These are phyloP conservation scores for Tetraselmis chui DNA, from an alignment of 139 green algal genomes.

Conservation along the genomic window DNA sequence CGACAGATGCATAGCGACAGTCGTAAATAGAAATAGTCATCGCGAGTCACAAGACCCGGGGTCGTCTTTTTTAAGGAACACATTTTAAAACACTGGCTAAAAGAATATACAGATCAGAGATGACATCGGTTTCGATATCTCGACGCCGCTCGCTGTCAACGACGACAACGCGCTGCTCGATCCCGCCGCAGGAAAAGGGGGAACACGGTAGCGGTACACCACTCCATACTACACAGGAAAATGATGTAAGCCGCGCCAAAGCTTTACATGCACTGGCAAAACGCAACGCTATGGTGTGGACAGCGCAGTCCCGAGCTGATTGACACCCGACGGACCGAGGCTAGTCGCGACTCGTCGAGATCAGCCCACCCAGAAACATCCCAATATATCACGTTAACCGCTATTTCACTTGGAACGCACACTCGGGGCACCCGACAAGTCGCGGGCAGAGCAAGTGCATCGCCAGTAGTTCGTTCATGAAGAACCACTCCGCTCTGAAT, in stretches of 20 bases:
- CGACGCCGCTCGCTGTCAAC: background rate
- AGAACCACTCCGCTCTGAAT: background rate
- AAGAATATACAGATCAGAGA: too few species aligned
- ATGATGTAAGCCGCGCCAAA: background rate
- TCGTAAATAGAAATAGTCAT: too few species aligned
- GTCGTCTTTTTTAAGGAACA: too few species aligned
- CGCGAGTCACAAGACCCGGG: too few species aligned
- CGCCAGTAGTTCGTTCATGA: background rate
- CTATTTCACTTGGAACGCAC: background rate
- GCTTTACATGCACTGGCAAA: background rate
- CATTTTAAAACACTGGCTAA: too few species aligned
- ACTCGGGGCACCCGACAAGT: too few species aligned
- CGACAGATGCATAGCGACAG: background rate
- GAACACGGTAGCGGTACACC: too few species aligned
- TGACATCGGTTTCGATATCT: too few species aligned
- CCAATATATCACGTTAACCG: background rate
- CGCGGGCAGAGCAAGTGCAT: too few species aligned
- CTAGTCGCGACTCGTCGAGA: background rate
- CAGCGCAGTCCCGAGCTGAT: background rate
- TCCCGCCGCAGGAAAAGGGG: too few species aligned
- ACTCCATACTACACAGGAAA: too few species aligned
- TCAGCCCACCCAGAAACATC: background rate
- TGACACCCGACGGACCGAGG: background rate
- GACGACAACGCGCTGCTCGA: background rate
- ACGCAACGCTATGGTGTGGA: background rate